A percentile compares a stretch with the other conserved stretches of the same genome.
These are phyloP conservation scores for Proliferodiscus dingleyae DNA, from an alignment of 2,329 filamentous ascomycete species.

Conservation along the genomic window DNA sequence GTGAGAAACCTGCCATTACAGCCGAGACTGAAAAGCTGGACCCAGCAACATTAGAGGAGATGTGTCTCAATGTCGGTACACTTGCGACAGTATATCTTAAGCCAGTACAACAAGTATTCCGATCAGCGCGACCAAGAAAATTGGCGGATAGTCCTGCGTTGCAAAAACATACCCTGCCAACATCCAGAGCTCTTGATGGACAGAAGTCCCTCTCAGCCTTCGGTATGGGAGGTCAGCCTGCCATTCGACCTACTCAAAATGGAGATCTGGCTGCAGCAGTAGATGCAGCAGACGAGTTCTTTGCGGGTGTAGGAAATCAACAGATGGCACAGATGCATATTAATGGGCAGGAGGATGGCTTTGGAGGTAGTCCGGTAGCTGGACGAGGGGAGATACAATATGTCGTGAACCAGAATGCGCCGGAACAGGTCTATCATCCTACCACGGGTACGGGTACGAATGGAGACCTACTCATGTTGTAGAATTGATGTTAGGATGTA, in stretches of 20 bases:
- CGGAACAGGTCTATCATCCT: conserved; percentile 70
- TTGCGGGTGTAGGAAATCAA: conserved; percentile 68
- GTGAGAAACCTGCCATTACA: conserved; percentile 92
- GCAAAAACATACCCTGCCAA: conserved; percentile 63
- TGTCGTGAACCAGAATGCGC: conserved; percentile 78
- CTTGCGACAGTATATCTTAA: conserved; percentile 97
- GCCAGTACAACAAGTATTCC: conserved; percentile 94
- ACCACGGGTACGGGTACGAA: conserved; percentile 59
- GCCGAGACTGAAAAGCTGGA: conserved; percentile 95
- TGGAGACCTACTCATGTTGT: conserved; percentile 64
- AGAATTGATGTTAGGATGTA: background rate
- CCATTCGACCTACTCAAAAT: conserved; percentile 24
- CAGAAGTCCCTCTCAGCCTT: conserved; percentile 59
- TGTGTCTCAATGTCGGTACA: conserved; percentile 94
- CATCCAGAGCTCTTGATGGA: conserved; percentile 45
- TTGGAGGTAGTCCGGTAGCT: conserved; percentile 47
- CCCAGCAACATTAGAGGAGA: conserved; percentile 85
- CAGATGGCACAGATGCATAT: conserved; percentile 70
- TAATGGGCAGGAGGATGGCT: conserved; percentile 55
- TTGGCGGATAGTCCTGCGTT: conserved; percentile 81
- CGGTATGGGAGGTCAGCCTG: conserved; percentile 39
- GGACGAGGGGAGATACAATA: conserved; percentile 51
- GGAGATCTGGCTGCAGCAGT: conserved; percentile 65
- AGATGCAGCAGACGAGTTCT: conserved; percentile 84
- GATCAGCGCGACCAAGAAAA: conserved; percentile 74